Conservation (phyloP, 176 grass and related monocot species). For the Microstegium vimineum region DNA sequence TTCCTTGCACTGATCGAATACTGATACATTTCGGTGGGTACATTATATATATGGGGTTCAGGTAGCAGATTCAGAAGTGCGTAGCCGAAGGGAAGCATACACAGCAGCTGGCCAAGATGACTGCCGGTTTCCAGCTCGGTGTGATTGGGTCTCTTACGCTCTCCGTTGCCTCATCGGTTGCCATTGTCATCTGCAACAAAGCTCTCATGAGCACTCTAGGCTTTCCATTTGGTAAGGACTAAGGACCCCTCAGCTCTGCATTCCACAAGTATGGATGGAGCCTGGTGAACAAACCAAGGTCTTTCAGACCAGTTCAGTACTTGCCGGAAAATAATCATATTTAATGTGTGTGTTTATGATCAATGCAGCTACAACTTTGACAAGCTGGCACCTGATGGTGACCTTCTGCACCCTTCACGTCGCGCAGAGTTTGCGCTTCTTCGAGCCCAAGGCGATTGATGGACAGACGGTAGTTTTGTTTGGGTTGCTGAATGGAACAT, state of each 20-base stretch:
- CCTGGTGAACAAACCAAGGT: neutral
- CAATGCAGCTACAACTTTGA: conserved; percentile 72
- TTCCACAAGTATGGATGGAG: neutral
- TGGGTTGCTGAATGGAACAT: conserved; percentile 72
- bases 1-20: neutral
- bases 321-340: neutral
- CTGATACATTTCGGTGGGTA: neutral
- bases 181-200: conserved; percentile 71
- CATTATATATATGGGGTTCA: too few relatives aligned
- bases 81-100: neutral
- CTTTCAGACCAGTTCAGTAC: neutral
- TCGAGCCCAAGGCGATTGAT: conserved; percentile 69
- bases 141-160: conserved; percentile 51
- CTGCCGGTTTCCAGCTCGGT: conserved; percentile 42
- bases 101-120: conserved; percentile 28
- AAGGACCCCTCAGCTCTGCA: neutral
- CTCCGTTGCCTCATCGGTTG: conserved; percentile 50
- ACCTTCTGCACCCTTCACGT: conserved; percentile 85
- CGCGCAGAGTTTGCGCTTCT: conserved; percentile 68
- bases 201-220: conserved; percentile 56
- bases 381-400: conserved; percentile 95
- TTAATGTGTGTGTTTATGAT: neutral
- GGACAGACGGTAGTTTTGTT: conserved; percentile 69
- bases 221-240: conserved; percentile 49
- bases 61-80: neutral